Conservation (phyloP, 2,329 filamentous ascomycete genomes). For the Fusarium nanum region DNA sequence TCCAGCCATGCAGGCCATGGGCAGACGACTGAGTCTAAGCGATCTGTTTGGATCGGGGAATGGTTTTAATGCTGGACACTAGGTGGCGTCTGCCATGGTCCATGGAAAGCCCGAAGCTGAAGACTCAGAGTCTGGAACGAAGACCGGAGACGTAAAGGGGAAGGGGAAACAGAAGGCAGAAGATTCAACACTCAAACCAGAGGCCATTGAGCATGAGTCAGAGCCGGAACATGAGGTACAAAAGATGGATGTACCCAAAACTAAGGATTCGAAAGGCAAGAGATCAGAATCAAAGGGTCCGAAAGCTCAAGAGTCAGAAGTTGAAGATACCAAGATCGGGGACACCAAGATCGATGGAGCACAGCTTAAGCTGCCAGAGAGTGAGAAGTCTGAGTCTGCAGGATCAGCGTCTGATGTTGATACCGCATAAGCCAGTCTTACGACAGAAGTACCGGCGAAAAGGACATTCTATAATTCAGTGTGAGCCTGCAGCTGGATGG, state of each 20-base stretch:
- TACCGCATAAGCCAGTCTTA: background rate
- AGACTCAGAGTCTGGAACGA: background rate
- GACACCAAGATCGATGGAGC: background rate
- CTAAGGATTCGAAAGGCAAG: background rate
- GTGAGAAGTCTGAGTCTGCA: background rate
- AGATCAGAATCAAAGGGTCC: background rate
- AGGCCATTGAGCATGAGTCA: background rate
- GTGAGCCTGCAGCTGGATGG: background rate
- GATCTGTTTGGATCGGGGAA: constrained; percentile 58
- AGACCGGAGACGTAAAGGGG: background rate
- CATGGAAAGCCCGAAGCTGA: constrained; percentile 5
- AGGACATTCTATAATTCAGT: background rate
- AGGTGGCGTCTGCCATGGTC: constrained; percentile 20
- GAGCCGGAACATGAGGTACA: background rate
- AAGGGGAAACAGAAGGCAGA: background rate
- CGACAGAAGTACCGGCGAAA: too few species aligned
- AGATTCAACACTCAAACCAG: background rate
- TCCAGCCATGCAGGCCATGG: constrained; percentile 58
- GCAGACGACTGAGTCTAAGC: constrained; percentile 57
- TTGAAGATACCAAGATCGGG: background rate
- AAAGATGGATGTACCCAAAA: background rate
- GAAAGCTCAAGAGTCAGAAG: background rate
- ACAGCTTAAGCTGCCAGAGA: background rate
- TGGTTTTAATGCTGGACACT: constrained; percentile 36
- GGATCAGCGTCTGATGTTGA: constrained; percentile 15